phyloP scores from a whole-genome alignment of 148 eudicot species.

The Chenopodium quinoa region DNA sequence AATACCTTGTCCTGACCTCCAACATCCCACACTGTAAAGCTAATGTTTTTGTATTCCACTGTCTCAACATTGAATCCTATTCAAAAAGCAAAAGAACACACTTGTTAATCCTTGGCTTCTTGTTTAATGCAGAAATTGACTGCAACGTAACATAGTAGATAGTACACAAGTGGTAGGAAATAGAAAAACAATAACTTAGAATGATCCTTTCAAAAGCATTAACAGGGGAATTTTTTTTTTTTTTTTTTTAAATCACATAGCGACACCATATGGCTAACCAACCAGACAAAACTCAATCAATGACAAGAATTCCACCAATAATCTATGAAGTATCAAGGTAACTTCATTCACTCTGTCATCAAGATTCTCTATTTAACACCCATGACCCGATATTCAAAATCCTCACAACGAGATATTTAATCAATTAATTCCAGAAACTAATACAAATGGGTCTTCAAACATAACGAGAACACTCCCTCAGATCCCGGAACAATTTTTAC shows the following conservation, averaged over 20 bases:
- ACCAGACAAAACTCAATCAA: no score
- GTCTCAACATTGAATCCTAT: conserved; percentile 62
- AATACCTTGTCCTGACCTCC: conserved; percentile 70
- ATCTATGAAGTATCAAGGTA: no score
- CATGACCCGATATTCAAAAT: neutral
- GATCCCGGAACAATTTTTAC: neutral
- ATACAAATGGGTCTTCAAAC: neutral
- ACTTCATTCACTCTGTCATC: neutral
- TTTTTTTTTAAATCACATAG: no score
- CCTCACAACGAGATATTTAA: no score
- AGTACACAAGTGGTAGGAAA: neutral
- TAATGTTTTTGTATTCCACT: conserved; percentile 61
- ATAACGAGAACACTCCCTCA: neutral
- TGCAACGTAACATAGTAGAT: neutral
- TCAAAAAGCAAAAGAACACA: neutral
- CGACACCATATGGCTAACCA: no score
- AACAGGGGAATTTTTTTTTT: no score
- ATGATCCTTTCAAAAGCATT: neutral
- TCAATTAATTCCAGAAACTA: neutral
- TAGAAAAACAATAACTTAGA: neutral
- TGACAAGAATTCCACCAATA: no score
- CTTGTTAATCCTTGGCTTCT: no score
- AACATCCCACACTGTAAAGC: conserved; percentile 69
- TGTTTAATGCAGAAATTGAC: neutral
- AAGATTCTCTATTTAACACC: neutral